Percentiles rank a stretch among this genome's conserved stretches.
Evolutionary conservation across 495 filamentous ascomycete genomes (phyloP).

Genomic region (Aspergillus sclerotiicarbonarius): DNA sequence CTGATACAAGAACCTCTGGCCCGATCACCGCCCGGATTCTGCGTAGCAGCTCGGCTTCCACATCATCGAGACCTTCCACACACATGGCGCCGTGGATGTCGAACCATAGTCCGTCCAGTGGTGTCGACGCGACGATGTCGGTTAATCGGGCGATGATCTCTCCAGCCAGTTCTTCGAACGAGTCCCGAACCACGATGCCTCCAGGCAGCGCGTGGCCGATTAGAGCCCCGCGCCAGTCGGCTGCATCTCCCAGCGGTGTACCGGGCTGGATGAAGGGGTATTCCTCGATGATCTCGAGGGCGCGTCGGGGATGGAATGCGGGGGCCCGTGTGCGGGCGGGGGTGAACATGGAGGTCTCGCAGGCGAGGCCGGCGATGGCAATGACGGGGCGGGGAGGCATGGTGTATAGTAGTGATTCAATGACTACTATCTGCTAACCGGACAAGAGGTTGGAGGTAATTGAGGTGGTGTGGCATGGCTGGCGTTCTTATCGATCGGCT

Average conservation of each 20-base stretch:
- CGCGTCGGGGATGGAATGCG: constrained; percentile 53
- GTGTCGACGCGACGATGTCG: constrained; percentile 27
- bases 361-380: constrained; percentile 55
- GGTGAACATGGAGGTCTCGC: constrained; percentile 56
- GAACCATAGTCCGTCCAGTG: constrained; percentile 54
- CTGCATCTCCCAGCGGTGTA: constrained; percentile 40
- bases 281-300: constrained; percentile 43
- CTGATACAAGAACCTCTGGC: constrained; percentile 48
- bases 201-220: constrained; percentile 57
- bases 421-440: too few relatives aligned
- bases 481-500: too few relatives aligned
- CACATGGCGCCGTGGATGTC: constrained; percentile 62
- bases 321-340: constrained; percentile 49
- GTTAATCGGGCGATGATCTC: constrained; percentile 48
- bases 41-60: constrained; percentile 49
- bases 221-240: constrained; percentile 50
- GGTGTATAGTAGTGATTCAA: background rate
- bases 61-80: constrained; percentile 52
- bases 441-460: too few relatives aligned
- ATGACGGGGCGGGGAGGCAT: constrained; percentile 38
- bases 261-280: constrained; percentile 46
- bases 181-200: constrained; percentile 45
- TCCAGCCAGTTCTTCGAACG: constrained; percentile 46
- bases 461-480: too few relatives aligned
- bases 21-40: constrained; percentile 49